These are phyloP conservation scores for Daldinia grandis DNA, from an alignment of 495 filamentous ascomycete genomes.

Conservation along the genomic window DNA sequence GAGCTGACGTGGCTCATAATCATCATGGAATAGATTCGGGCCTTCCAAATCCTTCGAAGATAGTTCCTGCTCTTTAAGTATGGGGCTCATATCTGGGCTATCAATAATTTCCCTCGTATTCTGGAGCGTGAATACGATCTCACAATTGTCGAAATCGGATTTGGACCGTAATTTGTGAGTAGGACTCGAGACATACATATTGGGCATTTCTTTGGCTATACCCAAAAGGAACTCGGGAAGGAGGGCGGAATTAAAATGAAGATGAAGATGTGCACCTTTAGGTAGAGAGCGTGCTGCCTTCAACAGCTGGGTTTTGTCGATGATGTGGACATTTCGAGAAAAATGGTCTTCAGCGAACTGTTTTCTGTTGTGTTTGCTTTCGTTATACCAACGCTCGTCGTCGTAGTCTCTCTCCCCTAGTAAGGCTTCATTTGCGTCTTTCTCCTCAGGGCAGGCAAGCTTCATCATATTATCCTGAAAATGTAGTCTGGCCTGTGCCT, in stretches of 20 bases:
- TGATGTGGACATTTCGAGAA: conserved; percentile 54
- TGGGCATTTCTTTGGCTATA: conserved; percentile 57
- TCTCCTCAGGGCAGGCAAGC: conserved; percentile 25
- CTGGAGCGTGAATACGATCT: conserved; percentile 61
- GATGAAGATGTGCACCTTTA: conserved; percentile 64
- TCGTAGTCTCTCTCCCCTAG: conserved; percentile 42
- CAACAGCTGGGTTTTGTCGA: conserved; percentile 56
- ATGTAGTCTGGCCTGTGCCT: conserved; percentile 13
- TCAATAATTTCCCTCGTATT: conserved; percentile 34
- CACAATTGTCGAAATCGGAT: conserved; percentile 51
- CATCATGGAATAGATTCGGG: conserved; percentile 24
- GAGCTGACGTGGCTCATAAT: conserved; percentile 41
- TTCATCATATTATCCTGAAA: conserved; percentile 39
- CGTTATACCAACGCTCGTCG: conserved; percentile 45
- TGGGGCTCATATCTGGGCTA: conserved; percentile 2
- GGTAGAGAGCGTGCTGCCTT: conserved; percentile 55
- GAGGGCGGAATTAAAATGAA: conserved; percentile 66
- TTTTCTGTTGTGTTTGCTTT: conserved; percentile 38
- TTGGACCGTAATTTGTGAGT: conserved; percentile 45
- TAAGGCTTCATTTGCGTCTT: conserved; percentile 47
- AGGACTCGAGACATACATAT: conserved; percentile 63
- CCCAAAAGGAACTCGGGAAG: conserved; percentile 57
- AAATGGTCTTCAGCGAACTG: conserved; percentile 57
- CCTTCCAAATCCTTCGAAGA: conserved; percentile 29
- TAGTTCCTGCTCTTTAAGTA: conserved; percentile 9